A percentile compares a stretch with the other conserved stretches of the same genome.
phyloP scores from a whole-genome alignment of 1,139 yeast species.

The Magnusiomyces suaveolens region DNA sequence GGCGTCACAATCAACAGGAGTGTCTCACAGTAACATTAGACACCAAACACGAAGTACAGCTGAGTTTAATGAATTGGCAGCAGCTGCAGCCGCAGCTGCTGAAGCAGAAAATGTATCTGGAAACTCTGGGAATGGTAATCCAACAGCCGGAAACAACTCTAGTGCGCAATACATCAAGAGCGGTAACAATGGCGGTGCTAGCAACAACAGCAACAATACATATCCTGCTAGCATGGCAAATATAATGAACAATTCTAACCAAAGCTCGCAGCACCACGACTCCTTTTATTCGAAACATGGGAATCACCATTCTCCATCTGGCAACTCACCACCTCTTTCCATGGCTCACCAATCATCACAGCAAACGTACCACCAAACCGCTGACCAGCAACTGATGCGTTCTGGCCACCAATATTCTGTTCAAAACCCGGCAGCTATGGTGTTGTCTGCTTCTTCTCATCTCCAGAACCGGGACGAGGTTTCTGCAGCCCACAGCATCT shows the following conservation, averaged over 20 bases:
- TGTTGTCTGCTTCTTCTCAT: neutral
- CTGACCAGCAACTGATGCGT: neutral
- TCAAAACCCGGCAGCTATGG: no score
- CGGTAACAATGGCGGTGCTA: neutral
- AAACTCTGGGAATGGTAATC: neutral
- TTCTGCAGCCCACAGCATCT: neutral
- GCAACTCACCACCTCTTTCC: neutral
- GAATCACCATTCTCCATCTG: neutral
- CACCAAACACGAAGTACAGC: neutral
- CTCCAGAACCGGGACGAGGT: neutral
- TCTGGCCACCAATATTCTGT: no score
- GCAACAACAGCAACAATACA: neutral
- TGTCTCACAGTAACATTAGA: neutral
- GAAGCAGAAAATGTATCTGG: neutral
- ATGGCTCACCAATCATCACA: neutral
- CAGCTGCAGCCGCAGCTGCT: constrained; percentile 6
- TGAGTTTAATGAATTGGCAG: constrained; percentile 6
- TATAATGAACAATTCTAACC: neutral
- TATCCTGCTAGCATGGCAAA: neutral
- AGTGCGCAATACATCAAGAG: neutral
- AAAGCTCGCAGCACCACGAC: neutral
- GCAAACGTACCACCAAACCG: neutral
- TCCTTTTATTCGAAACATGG: neutral
- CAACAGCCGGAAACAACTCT: neutral
- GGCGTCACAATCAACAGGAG: neutral